Percentiles rank a stretch among this genome's conserved stretches.
Conservation (phyloP, 305 asterid species). For the Striga hermonthica region DNA sequence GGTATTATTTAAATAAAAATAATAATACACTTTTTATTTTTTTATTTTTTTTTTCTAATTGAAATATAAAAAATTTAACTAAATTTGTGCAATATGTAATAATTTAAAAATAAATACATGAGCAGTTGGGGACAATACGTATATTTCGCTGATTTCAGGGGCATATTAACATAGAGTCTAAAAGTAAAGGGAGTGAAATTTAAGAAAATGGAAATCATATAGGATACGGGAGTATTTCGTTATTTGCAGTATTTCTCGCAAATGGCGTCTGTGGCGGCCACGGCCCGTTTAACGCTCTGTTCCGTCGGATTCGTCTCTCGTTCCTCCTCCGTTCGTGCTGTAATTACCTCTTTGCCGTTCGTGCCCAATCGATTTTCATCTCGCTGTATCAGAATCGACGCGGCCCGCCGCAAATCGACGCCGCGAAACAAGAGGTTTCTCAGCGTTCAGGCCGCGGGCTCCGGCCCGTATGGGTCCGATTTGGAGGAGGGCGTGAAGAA, state of each 20-base stretch:
- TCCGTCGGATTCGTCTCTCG: slow-evolving; percentile 33
- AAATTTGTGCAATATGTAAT: too few relatives aligned
- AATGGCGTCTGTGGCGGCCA: slow-evolving; percentile 48
- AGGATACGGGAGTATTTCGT: too few relatives aligned
- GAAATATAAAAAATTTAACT: too few relatives aligned
- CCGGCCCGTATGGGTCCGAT: slow-evolving; percentile 56
- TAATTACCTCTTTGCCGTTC: slow-evolving; percentile 15
- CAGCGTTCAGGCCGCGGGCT: slow-evolving; percentile 44
- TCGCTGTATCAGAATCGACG: not conserved
- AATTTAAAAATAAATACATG: too few relatives aligned
- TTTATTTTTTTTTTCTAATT: too few relatives aligned
- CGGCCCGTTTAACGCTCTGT: slow-evolving; percentile 33
- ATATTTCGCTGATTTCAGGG: too few relatives aligned
- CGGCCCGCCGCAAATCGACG: slow-evolving; percentile 25
- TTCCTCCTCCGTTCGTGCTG: slow-evolving; percentile 27
- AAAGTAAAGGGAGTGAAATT: too few relatives aligned
- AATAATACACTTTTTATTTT: too few relatives aligned
- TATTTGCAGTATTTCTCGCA: not conserved
- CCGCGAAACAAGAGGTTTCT: slow-evolving; percentile 23
- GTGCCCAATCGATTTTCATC: slow-evolving; percentile 28
- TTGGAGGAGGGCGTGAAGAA: slow-evolving; percentile 59
- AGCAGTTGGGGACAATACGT: too few relatives aligned
- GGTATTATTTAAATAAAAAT: too few relatives aligned
- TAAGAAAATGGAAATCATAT: too few relatives aligned
- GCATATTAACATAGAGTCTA: too few relatives aligned